phyloP scores from a whole-genome alignment of 1,284 basidiomycete genomes.

The Cystobasidium sp. region DNA sequence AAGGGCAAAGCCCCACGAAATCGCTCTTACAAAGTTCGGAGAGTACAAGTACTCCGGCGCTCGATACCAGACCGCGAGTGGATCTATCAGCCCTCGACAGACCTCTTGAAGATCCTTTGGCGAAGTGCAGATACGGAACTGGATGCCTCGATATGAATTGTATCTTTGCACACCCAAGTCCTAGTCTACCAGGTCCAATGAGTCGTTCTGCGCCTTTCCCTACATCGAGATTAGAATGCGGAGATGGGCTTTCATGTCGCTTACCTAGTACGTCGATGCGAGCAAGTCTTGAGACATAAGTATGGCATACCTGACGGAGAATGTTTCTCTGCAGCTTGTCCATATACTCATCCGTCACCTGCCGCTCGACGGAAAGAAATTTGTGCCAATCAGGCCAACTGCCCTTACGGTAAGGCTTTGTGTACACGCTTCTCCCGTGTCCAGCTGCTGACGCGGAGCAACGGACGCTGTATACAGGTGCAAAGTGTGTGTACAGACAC shows the following conservation, averaged over 20 bases:
- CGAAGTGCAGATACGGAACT: constrained; percentile 21
- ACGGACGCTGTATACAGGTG: constrained; percentile 1
- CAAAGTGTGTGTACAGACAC: constrained; percentile 33
- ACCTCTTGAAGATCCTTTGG: constrained; percentile 34
- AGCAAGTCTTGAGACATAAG: neutral
- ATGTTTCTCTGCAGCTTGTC: constrained; percentile 18
- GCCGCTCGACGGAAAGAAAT: constrained; percentile 21
- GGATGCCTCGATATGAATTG: constrained; percentile 32
- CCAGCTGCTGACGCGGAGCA: too few species aligned
- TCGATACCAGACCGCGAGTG: neutral
- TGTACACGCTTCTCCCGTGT: neutral
- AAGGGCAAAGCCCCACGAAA: constrained; percentile 6
- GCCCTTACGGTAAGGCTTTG: constrained; percentile 25
- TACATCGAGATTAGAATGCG: neutral
- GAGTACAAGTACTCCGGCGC: neutral
- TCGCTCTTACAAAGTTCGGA: neutral
- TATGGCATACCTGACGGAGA: neutral
- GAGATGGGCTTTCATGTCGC: constrained; percentile 16
- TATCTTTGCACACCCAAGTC: constrained; percentile 33
- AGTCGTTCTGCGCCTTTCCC: neutral
- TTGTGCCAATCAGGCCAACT: constrained; percentile 31
- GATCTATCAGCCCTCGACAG: constrained; percentile 14
- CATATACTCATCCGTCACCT: constrained; percentile 23
- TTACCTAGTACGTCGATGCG: constrained; percentile 9
- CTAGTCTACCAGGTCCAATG: neutral